Percentiles rank a stretch among this genome's conserved stretches.
These are phyloP conservation scores for Discostella stelligeroides DNA, from an alignment of 108 stramenopile genomes.

Conservation along the genomic window DNA sequence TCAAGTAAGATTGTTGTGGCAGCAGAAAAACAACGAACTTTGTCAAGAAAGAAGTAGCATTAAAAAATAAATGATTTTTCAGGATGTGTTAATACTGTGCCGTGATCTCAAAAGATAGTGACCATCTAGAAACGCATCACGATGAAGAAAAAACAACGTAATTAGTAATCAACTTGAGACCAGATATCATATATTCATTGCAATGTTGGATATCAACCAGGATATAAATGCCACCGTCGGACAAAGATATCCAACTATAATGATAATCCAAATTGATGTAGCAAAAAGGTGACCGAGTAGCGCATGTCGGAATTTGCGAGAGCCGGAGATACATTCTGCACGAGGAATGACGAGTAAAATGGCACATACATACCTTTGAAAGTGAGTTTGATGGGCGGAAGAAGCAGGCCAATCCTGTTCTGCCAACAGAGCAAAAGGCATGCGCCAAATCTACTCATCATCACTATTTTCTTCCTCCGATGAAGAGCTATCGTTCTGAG, in stretches of 20 bases:
- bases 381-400: not conserved
- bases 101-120: too few species aligned
- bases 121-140: too few species aligned
- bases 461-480: conserved; percentile 53
- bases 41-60: conserved; percentile 77
- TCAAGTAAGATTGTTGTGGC: conserved; percentile 84
- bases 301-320: conserved; percentile 45
- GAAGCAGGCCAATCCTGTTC: not conserved
- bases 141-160: not conserved
- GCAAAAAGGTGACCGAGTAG: conserved; percentile 55
- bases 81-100: too few species aligned
- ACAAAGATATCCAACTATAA: conserved; percentile 57
- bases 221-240: conserved; percentile 39
- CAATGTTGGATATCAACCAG: conserved; percentile 52
- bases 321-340: conserved; percentile 53
- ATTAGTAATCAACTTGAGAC: not conserved
- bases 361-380: conserved; percentile 13
- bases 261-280: conserved; percentile 39
- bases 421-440: not conserved
- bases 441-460: conserved; percentile 15
- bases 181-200: not conserved
- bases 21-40: conserved; percentile 92
- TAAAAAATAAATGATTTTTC: too few species aligned
- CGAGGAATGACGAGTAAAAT: not conserved
- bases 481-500: conserved; percentile 40